Evolutionary conservation across 257 asterid genomes (phyloP).

Genomic region (Plantago ovata): DNA sequence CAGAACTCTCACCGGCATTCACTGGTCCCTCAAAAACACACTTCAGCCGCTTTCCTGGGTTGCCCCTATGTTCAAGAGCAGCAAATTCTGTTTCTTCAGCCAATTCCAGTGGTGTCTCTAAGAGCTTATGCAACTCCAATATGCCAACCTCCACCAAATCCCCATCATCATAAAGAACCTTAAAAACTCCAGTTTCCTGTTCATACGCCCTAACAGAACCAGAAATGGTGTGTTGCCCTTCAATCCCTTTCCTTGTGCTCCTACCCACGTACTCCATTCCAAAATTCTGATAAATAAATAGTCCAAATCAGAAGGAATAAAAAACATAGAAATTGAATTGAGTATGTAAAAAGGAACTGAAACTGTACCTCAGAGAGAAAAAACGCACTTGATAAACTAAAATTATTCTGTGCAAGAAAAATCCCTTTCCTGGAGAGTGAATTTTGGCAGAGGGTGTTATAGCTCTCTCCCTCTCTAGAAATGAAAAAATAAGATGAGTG

Average conservation of each 20-base stretch:
- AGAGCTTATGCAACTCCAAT: conserved; percentile 33
- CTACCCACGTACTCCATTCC: conserved; percentile 72
- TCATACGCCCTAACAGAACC: conserved; percentile 58
- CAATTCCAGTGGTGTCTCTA: conserved; percentile 17
- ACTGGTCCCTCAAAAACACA: no score
- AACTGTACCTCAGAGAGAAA: no score
- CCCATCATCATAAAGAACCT: conserved; percentile 66
- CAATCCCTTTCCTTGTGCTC: conserved; percentile 47
- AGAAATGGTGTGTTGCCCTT: conserved; percentile 36
- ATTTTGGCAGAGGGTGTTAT: no score
- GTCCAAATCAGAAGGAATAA: not conserved
- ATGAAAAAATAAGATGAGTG: no score
- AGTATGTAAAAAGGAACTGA: no score
- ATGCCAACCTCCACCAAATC: conserved; percentile 63
- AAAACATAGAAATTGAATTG: conserved; percentile 2
- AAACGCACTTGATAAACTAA: no score
- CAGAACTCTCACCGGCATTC: conserved; percentile 23
- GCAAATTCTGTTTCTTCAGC: conserved; percentile 9
- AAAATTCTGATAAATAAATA: conserved; percentile 29
- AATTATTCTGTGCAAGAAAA: no score
- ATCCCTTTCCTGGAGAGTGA: no score
- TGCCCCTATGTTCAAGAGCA: conserved; percentile 26
- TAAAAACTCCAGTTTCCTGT: conserved; percentile 37
- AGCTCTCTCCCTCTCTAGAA: no score
- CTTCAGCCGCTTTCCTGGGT: no score